Conservation (phyloP, 768 basidiomycete species). For the Astraeus odoratus region DNA sequence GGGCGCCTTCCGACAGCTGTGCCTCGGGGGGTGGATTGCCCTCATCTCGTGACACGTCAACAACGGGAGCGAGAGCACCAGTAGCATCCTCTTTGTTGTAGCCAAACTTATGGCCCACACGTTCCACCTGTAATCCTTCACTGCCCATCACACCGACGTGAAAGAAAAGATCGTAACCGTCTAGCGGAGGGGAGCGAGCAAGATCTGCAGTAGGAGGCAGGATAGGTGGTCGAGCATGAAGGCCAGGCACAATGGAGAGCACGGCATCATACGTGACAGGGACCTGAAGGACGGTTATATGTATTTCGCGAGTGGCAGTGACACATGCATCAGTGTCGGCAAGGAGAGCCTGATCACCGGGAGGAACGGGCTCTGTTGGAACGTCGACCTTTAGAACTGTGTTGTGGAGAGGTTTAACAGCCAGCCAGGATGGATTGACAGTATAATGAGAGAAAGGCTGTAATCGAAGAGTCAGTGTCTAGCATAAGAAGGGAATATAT, state of each 20-base stretch:
- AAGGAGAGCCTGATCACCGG: conserved; percentile 11
- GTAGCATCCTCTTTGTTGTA: conserved; percentile 64
- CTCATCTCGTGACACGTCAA: conserved; percentile 23
- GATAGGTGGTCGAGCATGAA: conserved; percentile 54
- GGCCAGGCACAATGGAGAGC: conserved; percentile 44
- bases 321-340: conserved; percentile 3
- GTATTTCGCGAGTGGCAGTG: conserved; percentile 36
- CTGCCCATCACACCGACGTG: conserved; percentile 64
- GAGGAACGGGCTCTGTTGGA: conserved; percentile 15
- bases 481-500: conserved; percentile 14
- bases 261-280: conserved; percentile 58
- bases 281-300: conserved; percentile 52
- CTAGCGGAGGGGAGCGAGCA: conserved; percentile 33
- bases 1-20: conserved; percentile 23
- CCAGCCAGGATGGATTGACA: conserved; percentile 69
- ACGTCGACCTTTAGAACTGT: conserved; percentile 38
- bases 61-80: conserved; percentile 46
- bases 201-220: conserved; percentile 35
- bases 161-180: conserved; percentile 63
- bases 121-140: conserved; percentile 57
- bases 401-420: conserved; percentile 57
- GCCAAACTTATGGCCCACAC: conserved; percentile 58
- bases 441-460: conserved; percentile 53
- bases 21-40: conserved; percentile 14
- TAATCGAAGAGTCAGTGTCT: conserved; percentile 14